These are phyloP conservation scores for Cercospora sp. DNA, from an alignment of 2,329 filamentous ascomycete species.

Conservation along the genomic window DNA sequence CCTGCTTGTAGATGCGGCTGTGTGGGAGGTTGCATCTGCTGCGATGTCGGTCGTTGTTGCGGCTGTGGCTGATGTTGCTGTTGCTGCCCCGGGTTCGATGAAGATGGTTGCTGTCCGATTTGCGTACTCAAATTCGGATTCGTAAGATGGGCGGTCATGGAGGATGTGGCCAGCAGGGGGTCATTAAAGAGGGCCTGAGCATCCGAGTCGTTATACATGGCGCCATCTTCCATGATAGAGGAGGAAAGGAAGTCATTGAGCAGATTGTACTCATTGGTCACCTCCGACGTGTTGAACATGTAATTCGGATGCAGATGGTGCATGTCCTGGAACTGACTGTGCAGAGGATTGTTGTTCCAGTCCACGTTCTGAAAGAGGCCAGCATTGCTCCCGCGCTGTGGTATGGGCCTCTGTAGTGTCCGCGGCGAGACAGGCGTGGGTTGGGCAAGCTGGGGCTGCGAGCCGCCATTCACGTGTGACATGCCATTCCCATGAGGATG, in stretches of 20 bases:
- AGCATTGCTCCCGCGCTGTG: constrained; percentile 39
- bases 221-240: constrained; percentile 74
- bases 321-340: constrained; percentile 90
- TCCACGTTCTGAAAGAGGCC: constrained; percentile 48
- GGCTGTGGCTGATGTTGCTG: background rate
- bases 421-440: constrained; percentile 67
- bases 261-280: constrained; percentile 94
- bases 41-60: background rate
- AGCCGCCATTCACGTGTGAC: constrained; percentile 16
- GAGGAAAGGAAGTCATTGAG: constrained; percentile 95
- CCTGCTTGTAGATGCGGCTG: constrained; percentile 42
- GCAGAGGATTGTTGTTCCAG: constrained; percentile 73
- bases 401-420: constrained; percentile 58
- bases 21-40: constrained; percentile 10
- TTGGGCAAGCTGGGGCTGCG: constrained; percentile 63
- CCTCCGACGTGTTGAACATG: constrained; percentile 91
- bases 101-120: constrained; percentile 2
- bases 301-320: constrained; percentile 90
- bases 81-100: background rate
- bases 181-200: constrained; percentile 60
- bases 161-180: constrained; percentile 51
- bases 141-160: constrained; percentile 44
- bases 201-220: constrained; percentile 46
- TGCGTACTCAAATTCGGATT: constrained; percentile 44
- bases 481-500: constrained; percentile 18